Conservation (phyloP, 23 red algal species). For the Gracilaria domingensis region DNA sequence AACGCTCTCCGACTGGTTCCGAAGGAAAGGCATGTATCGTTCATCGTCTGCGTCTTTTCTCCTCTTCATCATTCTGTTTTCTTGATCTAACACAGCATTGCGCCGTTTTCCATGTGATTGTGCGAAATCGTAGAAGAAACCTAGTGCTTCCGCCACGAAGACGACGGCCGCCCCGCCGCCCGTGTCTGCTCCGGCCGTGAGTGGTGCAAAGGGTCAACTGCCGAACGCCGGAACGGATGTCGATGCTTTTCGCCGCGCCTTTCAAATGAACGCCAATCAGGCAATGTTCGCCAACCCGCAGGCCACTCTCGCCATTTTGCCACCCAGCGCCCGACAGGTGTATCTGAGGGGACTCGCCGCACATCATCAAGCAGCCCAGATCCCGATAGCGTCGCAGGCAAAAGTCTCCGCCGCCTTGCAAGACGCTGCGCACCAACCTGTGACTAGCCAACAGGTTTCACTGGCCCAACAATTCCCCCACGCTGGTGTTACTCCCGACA, state of each 20-base stretch:
- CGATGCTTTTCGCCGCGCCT: neutral
- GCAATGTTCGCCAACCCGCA: neutral
- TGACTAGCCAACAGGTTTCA: neutral
- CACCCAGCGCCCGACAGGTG: neutral
- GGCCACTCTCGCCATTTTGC: neutral
- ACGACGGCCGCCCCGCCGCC: neutral
- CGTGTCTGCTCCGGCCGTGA: neutral
- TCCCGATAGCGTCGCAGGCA: neutral
- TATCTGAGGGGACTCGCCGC: neutral
- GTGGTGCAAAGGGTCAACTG: neutral
- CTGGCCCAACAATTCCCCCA: neutral
- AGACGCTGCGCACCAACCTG: conserved; percentile 7
- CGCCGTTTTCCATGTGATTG: too few relatives aligned
- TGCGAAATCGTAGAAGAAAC: neutral
- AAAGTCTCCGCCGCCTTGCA: neutral
- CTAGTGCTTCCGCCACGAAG: neutral
- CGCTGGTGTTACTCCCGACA: neutral
- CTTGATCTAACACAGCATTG: too few relatives aligned
- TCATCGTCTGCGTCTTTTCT: neutral
- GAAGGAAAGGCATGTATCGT: neutral
- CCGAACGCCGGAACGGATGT: neutral
- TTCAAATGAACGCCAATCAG: conserved; percentile 31
- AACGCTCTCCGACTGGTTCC: neutral
- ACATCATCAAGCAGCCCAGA: neutral
- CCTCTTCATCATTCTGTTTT: too few relatives aligned